These are phyloP conservation scores for Chrysopogon serrulatus DNA, from an alignment of 176 grass and related monocot species.

Conservation along the genomic window DNA sequence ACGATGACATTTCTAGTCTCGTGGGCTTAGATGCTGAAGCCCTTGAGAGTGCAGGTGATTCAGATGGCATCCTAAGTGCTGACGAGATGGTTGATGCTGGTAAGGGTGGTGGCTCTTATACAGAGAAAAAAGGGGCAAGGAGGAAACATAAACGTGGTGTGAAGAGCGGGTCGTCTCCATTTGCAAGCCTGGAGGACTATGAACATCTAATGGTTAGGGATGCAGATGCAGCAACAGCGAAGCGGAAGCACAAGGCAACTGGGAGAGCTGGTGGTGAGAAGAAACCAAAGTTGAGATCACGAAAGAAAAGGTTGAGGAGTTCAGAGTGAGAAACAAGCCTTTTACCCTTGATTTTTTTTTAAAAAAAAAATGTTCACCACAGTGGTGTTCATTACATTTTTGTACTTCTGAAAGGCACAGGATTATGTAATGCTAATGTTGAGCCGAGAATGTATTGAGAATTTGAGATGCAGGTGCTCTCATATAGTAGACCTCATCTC, in stretches of 20 bases:
- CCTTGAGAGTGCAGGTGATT: constrained; percentile 20
- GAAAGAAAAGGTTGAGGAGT: constrained; percentile 34
- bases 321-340: constrained; percentile 19
- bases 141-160: constrained; percentile 47
- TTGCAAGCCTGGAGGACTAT: constrained; percentile 82
- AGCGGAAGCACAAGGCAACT: constrained; percentile 28
- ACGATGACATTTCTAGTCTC: constrained; percentile 12
- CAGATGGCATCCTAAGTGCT: constrained; percentile 21
- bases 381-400: background rate
- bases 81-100: background rate
- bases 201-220: constrained; percentile 57
- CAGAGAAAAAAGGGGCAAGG: background rate
- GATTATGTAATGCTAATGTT: background rate
- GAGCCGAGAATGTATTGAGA: background rate
- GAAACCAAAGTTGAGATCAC: constrained; percentile 13
- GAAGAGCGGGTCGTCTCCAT: constrained; percentile 49
- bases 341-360: background rate
- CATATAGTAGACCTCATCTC: background rate
- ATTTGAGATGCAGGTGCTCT: background rate
- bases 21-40: background rate
- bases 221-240: background rate
- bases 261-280: constrained; percentile 23
- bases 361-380: background rate
- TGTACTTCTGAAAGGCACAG: background rate
- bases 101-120: background rate